Base-by-base conservation (phyloP, 1,139 yeast species). In the Hyphopichia burtonii region DNA sequence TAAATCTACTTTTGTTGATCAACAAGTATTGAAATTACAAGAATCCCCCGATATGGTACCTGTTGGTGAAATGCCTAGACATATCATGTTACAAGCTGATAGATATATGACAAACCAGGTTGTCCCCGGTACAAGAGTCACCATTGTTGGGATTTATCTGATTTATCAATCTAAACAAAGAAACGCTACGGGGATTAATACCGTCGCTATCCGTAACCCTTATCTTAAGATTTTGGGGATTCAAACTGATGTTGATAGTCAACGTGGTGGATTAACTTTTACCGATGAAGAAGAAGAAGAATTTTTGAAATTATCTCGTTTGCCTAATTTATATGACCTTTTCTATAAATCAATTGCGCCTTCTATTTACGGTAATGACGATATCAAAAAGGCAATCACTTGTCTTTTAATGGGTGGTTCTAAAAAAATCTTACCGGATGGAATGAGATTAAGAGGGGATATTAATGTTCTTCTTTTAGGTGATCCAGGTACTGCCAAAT, bases 401-500 rank as follows among this genome's bases (percentile, higher is more conserved):
- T 94, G 99, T 66, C 68, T 94, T 47, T 69, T 93, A 40, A 82
- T 93, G 83, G 96, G 99, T 41, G 99, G 99, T 0, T 86, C 97
- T 8, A 87, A 90, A 58, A 91, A 93, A 56, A 61, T 90, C 4
- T 69, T 94, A 41, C 98, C 99, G 0, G 99, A 93, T 66, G 96
- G 96, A 12, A 88, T 91, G 95, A 75, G 97, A 57, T 75, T 94
- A 45, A 81, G 99, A 72, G 99, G 99, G 55, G 99, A 93, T 63
- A 89, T 93, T 53, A 93, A 94, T 58, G 97, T 94, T 9, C 74
- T 93, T 41, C 66, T 93, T 44, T 75, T 94, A 38, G 99, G 99
- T 66, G 99, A 93, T 60, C 99, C 99, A 15, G 99, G 99, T 72
- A 93, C 99, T 18, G 98, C 99, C 40, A 93, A 93, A 62, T 93